These are phyloP conservation scores for Wallemia ichthyophaga DNA, from an alignment of 1,284 basidiomycete species.

Conservation along the genomic window DNA sequence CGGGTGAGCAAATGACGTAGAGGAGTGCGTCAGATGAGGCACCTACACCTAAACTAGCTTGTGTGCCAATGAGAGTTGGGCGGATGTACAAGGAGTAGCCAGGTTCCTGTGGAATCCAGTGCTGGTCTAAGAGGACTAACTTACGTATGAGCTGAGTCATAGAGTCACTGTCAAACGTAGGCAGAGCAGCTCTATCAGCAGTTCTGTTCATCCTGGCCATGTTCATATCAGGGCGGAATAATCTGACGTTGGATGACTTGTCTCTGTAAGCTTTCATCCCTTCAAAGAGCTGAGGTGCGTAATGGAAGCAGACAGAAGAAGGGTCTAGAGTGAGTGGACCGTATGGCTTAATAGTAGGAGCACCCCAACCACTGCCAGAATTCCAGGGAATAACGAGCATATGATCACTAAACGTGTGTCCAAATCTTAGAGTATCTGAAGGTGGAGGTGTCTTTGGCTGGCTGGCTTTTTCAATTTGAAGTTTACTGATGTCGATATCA, in stretches of 20 bases:
- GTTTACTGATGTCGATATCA: slow-evolving; percentile 21
- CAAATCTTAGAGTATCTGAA: slow-evolving; percentile 29
- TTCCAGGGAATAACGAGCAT: slow-evolving; percentile 71
- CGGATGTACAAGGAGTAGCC: slow-evolving; percentile 81
- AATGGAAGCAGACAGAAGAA: slow-evolving; percentile 67
- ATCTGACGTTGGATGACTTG: slow-evolving; percentile 39
- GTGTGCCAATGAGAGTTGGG: slow-evolving; percentile 68
- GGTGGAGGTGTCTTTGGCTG: slow-evolving; percentile 26
- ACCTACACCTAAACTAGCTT: slow-evolving; percentile 57
- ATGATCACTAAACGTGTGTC: slow-evolving; percentile 48
- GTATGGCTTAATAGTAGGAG: slow-evolving; percentile 57
- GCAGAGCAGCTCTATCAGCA: slow-evolving; percentile 32
- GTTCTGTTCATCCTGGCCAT: slow-evolving; percentile 46
- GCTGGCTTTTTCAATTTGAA: slow-evolving; percentile 23
- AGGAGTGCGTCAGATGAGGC: slow-evolving; percentile 68
- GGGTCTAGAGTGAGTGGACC: slow-evolving; percentile 46
- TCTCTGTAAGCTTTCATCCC: slow-evolving; percentile 88
- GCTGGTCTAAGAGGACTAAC: slow-evolving; percentile 54
- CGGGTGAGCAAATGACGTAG: slow-evolving; percentile 78
- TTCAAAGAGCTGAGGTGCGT: slow-evolving; percentile 67
- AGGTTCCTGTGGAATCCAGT: slow-evolving; percentile 71
- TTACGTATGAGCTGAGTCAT: slow-evolving; percentile 63
- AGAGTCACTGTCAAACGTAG: slow-evolving; percentile 49
- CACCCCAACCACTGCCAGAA: slow-evolving; percentile 39
- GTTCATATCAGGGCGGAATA: slow-evolving; percentile 96